Conservation (phyloP, 192 early-diverging fungal genomes). For the Neocallimastix lanati region DNA sequence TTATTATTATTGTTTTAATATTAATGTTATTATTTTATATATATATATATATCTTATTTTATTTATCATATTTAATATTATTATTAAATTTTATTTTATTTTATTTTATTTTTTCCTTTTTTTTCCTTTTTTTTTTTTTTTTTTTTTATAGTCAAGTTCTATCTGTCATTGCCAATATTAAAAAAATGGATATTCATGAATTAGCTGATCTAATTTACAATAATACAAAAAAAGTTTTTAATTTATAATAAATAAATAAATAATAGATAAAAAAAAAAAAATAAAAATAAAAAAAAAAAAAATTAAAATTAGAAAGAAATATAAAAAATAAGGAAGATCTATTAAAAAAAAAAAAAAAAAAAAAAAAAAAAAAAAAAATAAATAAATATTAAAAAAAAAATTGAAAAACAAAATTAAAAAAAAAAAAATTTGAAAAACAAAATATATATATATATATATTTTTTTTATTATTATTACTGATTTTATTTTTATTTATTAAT, state of each 20-base stretch:
- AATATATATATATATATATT: no score
- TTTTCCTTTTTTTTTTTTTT: background rate
- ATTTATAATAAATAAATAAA: background rate
- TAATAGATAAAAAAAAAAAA: background rate
- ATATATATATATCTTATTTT: background rate
- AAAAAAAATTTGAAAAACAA: no score
- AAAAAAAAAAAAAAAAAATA: no score
- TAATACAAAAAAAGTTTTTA: constrained; percentile 47
- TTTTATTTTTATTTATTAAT: no score
- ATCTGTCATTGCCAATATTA: constrained; percentile 41
- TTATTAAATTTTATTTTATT: background rate
- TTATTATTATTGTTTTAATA: background rate
- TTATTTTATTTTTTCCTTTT: background rate
- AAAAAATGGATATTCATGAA: constrained; percentile 21
- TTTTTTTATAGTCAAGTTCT: constrained; percentile 36
- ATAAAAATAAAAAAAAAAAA: background rate
- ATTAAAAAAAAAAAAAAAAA: no score
- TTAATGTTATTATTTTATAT: background rate
- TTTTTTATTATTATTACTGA: no score
- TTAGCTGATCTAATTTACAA: constrained; percentile 40
- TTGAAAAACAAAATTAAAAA: no score
- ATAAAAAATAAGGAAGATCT: no score
- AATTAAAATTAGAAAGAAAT: no score
- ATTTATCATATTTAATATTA: background rate
- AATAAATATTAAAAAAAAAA: no score